Base-by-base conservation (phyloP, 352 stramenopile species). In the Phytophthora chlamydospora region DNA sequence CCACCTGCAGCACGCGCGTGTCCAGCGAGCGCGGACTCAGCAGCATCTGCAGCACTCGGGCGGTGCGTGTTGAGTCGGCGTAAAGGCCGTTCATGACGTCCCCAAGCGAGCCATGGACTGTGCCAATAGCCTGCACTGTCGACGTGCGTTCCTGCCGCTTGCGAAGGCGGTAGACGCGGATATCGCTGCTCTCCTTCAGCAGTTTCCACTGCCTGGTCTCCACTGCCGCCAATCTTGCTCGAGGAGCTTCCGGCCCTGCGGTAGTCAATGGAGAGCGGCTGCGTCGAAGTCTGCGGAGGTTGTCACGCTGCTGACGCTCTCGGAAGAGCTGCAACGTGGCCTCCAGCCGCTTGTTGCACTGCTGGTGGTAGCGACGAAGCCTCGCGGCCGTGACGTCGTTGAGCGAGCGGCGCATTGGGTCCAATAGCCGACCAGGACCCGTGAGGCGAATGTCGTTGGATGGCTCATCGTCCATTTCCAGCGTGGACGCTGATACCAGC, bases 21-120 rank as follows among this genome's bases (percentile, higher is more conserved):
- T 93, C 80, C 12, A 91, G 34, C 8, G 85, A 80, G 21, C 70
- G 63, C 14, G 65, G 68, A 65, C 76, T 88, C 21, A 93, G 56
- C 48, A 93, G 68, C 57, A 76, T 71, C 44, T 90, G 71, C 40
- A 91, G 45, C 14, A 93, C 81, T 36, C 77, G 66, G 1, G 80
- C 71, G 36, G 88, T 86, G n/a, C 80, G 63, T 11, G 81, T 90
- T 14, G 79, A 84, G 68, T 91, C 81, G 10, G 83, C 83, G 57
- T 93, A 93, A 19, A 93, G 57, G 0, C 83, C 83, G 57, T 90
- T 89, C 81, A 91, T 87, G 61, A 91, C 73, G 63, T 93, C 83
- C 14, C 50, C 68, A 4, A 93, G 67, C 29, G 81, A 73, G 27
- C 81, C 83, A 41, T 87, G 81, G 10, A 93, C 51, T 8, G 83